Conservation (phyloP, 78 protist species). For the Andalucia godoyi region DNA sequence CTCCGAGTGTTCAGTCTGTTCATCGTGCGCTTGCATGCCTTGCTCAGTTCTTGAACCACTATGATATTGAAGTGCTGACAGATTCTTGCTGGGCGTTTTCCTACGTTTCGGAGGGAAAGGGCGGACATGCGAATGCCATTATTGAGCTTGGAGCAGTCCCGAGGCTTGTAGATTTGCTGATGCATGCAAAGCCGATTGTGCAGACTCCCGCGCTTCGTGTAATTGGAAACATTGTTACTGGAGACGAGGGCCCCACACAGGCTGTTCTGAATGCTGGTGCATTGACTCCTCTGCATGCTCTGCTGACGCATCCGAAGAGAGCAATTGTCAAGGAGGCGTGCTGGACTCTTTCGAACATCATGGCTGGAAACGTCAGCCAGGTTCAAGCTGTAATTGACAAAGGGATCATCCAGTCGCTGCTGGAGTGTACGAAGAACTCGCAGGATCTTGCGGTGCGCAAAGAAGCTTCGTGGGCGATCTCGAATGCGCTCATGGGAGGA, state of each 20-base stretch:
- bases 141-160: slow-evolving; percentile 53
- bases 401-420: slow-evolving; percentile 57
- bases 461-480: slow-evolving; percentile 96
- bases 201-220: slow-evolving; percentile 91
- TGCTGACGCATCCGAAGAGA: slow-evolving; percentile 6
- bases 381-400: slow-evolving; percentile 76
- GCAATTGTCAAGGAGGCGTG: slow-evolving; percentile 88
- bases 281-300: slow-evolving; percentile 22
- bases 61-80: slow-evolving; percentile 76
- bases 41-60: slow-evolving; percentile 24
- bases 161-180: slow-evolving; percentile 73
- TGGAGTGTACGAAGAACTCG: slow-evolving; percentile 26
- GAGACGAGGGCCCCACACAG: slow-evolving; percentile 93
- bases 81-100: slow-evolving; percentile 96
- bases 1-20: slow-evolving; percentile 32
- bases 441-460: slow-evolving; percentile 70
- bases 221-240: slow-evolving; percentile 96
- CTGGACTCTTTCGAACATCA: slow-evolving; percentile 94
- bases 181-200: slow-evolving; percentile 32
- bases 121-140: background rate
- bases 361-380: slow-evolving; percentile 88
- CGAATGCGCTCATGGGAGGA: slow-evolving; percentile 88
- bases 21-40: slow-evolving; percentile 11
- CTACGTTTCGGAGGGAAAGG: slow-evolving; percentile 87
- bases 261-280: slow-evolving; percentile 52